Evolutionary conservation across 306 rosid species (phyloP).

Genomic region (Fagus crenata): DNA sequence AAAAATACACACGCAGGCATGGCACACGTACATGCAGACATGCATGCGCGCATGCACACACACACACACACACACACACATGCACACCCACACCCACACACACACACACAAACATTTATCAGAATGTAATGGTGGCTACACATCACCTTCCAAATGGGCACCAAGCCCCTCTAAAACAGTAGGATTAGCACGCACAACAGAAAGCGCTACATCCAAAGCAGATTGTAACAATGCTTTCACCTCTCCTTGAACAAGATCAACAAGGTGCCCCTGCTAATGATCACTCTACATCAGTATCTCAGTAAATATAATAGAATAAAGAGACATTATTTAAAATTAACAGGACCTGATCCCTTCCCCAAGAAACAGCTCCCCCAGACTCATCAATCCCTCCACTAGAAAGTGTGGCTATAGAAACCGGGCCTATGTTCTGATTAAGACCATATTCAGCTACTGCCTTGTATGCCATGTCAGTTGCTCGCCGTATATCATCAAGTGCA

Average conservation of each 20-base stretch:
- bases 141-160: constrained; percentile 82
- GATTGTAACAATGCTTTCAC: constrained; percentile 84
- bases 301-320: constrained; percentile 16
- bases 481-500: constrained; percentile 91
- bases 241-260: constrained; percentile 92
- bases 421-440: constrained; percentile 84
- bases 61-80: too few relatives aligned
- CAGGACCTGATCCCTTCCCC: constrained; percentile 97
- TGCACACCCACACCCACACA: too few relatives aligned
- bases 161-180: constrained; percentile 93
- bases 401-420: constrained; percentile 81
- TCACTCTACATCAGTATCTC: constrained; percentile 42
- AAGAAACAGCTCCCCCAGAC: constrained; percentile 70
- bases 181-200: constrained; percentile 85
- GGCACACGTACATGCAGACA: too few relatives aligned
- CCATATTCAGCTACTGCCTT: constrained; percentile 99
- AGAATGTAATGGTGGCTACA: not conserved
- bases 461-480: constrained; percentile 99
- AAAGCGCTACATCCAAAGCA: constrained; percentile 82
- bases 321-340: constrained; percentile 22
- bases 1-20: not conserved
- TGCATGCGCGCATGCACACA: too few relatives aligned
- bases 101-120: not conserved
- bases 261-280: constrained; percentile 78
- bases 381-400: constrained; percentile 87